Base-by-base conservation (phyloP, 495 filamentous ascomycete genomes). In the Aspergillus ostianus region DNA sequence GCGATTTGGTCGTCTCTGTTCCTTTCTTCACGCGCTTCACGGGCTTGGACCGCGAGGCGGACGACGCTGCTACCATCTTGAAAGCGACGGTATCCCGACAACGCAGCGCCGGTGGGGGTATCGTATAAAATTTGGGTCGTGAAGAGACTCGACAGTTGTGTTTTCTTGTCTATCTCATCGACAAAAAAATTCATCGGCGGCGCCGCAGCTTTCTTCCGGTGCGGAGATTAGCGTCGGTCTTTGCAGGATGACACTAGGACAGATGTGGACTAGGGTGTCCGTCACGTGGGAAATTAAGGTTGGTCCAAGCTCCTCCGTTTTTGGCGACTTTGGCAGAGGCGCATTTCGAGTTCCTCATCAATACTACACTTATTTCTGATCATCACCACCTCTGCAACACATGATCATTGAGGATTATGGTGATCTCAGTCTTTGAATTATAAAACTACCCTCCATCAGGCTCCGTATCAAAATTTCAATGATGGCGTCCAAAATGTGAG, bases 1-100 rank as follows among this genome's bases (percentile, higher is more conserved):
- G 90, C 30, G 87, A 86, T 64, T 90, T 92, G 62, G 86, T 86
- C 30, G 92, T 89, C 61, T 80, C 77, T 9, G 92, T 96, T 61
- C 84, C 73, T 51, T 64, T 64, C 76, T 88, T 87, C 59, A 80
- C 67, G 44, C 80, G 75, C 74, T 87, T 86, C 55, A 79, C 81
- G 68, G 85, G 78, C 74, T 88, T 90, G 21, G 77, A 73, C 66
- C 87, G 86, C 64, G 84, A 84, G 58, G 85, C 85, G 59, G 85
- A 84, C 56, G 83, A 81, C 60, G 80, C 80, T 69, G 84, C 80
- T 55, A 79, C 78, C 82, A 86, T 85, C 50, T 63, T 73, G 58
- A 41, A 47, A 55, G 26, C 60, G 61, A 64, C 60, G 59, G 65
- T 49, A 46, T 47, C 44, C 30, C 48, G 51, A 48, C 65, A 56